phyloP scores from a whole-genome alignment of 768 basidiomycete species.

The Rhizopogon roseolus region DNA sequence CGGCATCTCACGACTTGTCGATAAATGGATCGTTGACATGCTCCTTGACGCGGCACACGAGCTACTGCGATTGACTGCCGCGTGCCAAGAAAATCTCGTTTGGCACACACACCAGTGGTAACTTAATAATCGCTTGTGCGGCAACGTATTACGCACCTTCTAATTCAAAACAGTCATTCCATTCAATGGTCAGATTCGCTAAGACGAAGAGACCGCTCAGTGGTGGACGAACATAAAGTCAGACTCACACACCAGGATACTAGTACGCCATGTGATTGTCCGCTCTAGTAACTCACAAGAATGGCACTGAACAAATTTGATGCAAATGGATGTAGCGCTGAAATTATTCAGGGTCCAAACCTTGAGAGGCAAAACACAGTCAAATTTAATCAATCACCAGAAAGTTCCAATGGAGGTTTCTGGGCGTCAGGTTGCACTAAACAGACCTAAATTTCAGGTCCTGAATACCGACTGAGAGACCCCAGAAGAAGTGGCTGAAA shows the following conservation, averaged over 20 bases:
- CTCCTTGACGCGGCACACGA: background rate
- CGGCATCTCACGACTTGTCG: background rate
- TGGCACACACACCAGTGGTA: background rate
- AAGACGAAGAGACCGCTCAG: background rate
- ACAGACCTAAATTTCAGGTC: background rate
- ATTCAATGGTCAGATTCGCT: background rate
- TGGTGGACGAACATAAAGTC: background rate
- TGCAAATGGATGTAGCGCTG: background rate
- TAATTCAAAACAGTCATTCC: no score
- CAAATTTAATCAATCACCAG: background rate
- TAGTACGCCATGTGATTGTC: background rate
- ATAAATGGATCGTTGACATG: background rate
- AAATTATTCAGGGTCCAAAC: background rate
- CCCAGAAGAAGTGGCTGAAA: background rate
- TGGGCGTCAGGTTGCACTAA: background rate
- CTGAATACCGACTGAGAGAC: background rate
- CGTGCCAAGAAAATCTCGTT: background rate
- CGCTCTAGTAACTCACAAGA: background rate
- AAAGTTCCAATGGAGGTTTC: background rate
- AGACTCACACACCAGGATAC: background rate
- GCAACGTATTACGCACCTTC: background rate
- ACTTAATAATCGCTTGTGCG: background rate
- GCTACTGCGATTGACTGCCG: background rate
- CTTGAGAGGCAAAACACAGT: background rate
- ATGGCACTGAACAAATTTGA: background rate